These are phyloP conservation scores for Lobulomyces angularis DNA, from an alignment of 192 early-diverging fungal species.

Conservation along the genomic window DNA sequence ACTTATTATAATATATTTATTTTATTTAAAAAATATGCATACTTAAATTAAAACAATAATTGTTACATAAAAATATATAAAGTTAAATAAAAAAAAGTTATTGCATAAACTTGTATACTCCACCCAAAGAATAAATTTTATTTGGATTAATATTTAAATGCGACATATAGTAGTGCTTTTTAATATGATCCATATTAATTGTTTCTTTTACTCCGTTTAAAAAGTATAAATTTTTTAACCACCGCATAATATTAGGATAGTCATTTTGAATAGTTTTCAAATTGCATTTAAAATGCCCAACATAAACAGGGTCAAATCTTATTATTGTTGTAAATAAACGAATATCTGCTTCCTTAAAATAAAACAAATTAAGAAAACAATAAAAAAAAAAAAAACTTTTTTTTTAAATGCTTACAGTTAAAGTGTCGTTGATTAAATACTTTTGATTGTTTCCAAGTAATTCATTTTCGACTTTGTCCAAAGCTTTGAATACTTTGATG, in stretches of 20 bases:
- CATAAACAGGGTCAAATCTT: constrained; percentile 77
- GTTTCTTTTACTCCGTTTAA: constrained; percentile 49
- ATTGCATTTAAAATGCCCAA: constrained; percentile 86
- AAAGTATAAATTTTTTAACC: constrained; percentile 39
- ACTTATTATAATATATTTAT: too few relatives aligned
- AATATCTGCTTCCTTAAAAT: constrained; percentile 89
- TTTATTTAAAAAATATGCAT: too few relatives aligned
- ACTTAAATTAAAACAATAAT: too few relatives aligned
- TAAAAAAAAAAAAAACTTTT: constrained; percentile 11
- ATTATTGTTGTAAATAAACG: constrained; percentile 90
- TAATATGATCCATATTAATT: constrained; percentile 93
- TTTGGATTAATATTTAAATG: constrained; percentile 89
- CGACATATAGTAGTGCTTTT: constrained; percentile 80
- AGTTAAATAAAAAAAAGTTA: too few relatives aligned
- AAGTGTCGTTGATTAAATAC: too few relatives aligned
- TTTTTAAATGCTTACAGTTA: too few relatives aligned
- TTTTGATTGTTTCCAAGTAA: too few relatives aligned
- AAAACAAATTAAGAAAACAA: constrained; percentile 65
- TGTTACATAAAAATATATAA: too few relatives aligned
- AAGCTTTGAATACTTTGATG: constrained; percentile 55
- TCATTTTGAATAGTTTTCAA: constrained; percentile 68
- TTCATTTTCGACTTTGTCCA: constrained; percentile 75
- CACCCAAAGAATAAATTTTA: too few relatives aligned
- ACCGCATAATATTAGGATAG: constrained; percentile 79
- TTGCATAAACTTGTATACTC: too few relatives aligned